A percentile compares a stretch with the other conserved stretches of the same genome.
phyloP scores from a whole-genome alignment of 257 asterid species.

The Scutellaria galericulata region DNA sequence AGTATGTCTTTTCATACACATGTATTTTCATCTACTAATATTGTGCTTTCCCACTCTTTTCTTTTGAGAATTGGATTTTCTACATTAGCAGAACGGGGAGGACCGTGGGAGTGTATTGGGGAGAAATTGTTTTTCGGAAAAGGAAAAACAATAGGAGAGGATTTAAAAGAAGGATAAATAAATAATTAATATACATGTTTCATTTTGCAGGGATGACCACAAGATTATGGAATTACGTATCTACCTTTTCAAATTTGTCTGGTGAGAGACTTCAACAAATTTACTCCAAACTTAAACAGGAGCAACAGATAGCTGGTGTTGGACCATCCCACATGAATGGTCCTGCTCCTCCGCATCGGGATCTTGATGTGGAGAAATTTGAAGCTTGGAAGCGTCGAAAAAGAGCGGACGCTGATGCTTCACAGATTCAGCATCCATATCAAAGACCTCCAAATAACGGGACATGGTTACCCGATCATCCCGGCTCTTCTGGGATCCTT shows the following conservation, averaged over 20 bases:
- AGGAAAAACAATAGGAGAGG: not conserved
- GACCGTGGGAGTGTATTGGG: not conserved
- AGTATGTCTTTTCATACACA: conserved; percentile 53
- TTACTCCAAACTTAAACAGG: conserved; percentile 81
- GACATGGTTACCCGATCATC: conserved; percentile 66
- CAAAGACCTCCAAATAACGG: conserved; percentile 66
- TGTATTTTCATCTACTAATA: not conserved
- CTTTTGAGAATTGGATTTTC: conserved; percentile 24
- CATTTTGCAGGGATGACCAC: conserved; percentile 78
- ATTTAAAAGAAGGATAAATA: conserved; percentile 15
- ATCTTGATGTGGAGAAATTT: conserved; percentile 77
- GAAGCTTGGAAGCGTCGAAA: conserved; percentile 98
- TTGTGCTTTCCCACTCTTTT: not conserved
- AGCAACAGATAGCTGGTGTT: conserved; percentile 66
- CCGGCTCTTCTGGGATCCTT: conserved; percentile 78
- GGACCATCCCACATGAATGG: conserved; percentile 77
- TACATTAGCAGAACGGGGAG: conserved; percentile 6
- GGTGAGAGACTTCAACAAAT: conserved; percentile 95
- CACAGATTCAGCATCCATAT: conserved; percentile 59
- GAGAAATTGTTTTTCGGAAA: not conserved
- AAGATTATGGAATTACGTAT: conserved; percentile 92
- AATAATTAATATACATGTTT: conserved; percentile 17
- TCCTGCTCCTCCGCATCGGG: conserved; percentile 59
- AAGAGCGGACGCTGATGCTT: conserved; percentile 79
- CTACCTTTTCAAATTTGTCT: conserved; percentile 82